Evolutionary conservation across 768 basidiomycete species (phyloP), one percentile per base, ranked within the genome.

Genomic region (Amanita subjunquillea): DNA sequence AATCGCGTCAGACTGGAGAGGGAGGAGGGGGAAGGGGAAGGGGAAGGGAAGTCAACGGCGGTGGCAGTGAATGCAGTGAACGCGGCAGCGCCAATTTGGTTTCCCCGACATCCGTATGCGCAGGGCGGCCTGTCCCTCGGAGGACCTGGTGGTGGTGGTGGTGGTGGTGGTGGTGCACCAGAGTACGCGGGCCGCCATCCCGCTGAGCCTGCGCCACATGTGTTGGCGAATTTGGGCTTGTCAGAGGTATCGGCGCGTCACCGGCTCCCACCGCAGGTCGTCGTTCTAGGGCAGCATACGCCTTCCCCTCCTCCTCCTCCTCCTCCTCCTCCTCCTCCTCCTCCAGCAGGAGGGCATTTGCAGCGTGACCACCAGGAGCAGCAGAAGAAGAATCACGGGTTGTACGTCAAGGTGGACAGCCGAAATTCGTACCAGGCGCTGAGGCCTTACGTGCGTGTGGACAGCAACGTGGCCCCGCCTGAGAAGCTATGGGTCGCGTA

Each of bases 401-500:
- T 61, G 8, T 62, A 66, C 17, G 54, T 58, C 7, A 57, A 68
- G 17, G 70, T 71, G 2, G 43, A 53, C 17, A 37, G 23, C 29
- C 36, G 51, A 12, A 42, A 22, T 3, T 53, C 51, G 20, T 53
- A 53, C 23, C 36, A 46, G 6, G 51, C 7, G 37, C n/a, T 53
- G 17, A 20, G 20, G 7, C 51, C 43, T 6, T 53, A 53, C 44
- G 51, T 53, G 1, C 51, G 51, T 7, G 58, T 63, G 2, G 70
- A 75, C 36, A 72, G 68, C 43, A 59, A 65, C 43, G 62, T 72
- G n/a, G 71, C 74, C 7, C 60, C 69, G n/a, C 59, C 64, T 15
- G 64, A 69, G 20, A 77, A 72, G 60, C 76, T 78, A 74, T 78
- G 77, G 77, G 76, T 74, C 1, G 72, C 70, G 50, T 62, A 75